A percentile compares a stretch with the other conserved stretches of the same genome.
Evolutionary conservation across 2,329 filamentous ascomycete genomes (phyloP).

Genomic region (Penicillium glabrum): DNA sequence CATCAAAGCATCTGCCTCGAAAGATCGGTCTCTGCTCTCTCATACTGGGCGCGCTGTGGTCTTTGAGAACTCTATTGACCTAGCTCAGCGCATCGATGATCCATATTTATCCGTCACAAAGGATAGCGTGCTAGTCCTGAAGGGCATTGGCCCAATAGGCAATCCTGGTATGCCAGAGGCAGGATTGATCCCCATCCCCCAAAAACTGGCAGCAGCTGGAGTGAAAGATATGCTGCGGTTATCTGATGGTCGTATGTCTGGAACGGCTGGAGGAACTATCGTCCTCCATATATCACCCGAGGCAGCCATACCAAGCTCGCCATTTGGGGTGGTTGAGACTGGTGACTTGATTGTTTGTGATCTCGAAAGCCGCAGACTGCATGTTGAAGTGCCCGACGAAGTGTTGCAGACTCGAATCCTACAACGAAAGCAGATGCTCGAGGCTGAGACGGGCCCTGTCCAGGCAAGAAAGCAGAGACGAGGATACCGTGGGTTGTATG

Average conservation of each 20-base stretch:
- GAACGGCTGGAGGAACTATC: conserved; percentile 57
- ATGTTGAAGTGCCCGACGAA: conserved; percentile 43
- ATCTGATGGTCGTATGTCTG: conserved; percentile 57
- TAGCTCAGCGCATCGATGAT: conserved; percentile 49
- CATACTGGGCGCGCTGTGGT: conserved; percentile 50
- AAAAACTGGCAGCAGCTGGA: conserved; percentile 48
- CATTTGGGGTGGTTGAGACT: conserved; percentile 50
- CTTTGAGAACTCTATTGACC: conserved; percentile 49
- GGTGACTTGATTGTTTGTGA: conserved; percentile 52
- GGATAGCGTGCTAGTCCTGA: conserved; percentile 49
- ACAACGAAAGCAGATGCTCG: conserved; percentile 23
- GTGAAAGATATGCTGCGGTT: conserved; percentile 56
- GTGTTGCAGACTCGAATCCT: conserved; percentile 43
- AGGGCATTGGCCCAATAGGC: conserved; percentile 52
- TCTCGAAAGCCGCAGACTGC: conserved; percentile 42
- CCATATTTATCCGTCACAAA: conserved; percentile 44
- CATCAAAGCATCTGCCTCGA: conserved; percentile 53
- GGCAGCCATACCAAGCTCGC: conserved; percentile 47
- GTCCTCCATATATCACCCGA: conserved; percentile 56
- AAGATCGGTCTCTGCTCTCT: conserved; percentile 45
- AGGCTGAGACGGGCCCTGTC: conserved; percentile 8
- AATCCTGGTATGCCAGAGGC: conserved; percentile 57
- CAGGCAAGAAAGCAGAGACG: conserved; percentile 29
- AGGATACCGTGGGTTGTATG: conserved; percentile 44
- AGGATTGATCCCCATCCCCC: conserved; percentile 52